Evolutionary conservation across 352 stramenopile genomes (phyloP).

Genomic region (Globisporangium ultimum): DNA sequence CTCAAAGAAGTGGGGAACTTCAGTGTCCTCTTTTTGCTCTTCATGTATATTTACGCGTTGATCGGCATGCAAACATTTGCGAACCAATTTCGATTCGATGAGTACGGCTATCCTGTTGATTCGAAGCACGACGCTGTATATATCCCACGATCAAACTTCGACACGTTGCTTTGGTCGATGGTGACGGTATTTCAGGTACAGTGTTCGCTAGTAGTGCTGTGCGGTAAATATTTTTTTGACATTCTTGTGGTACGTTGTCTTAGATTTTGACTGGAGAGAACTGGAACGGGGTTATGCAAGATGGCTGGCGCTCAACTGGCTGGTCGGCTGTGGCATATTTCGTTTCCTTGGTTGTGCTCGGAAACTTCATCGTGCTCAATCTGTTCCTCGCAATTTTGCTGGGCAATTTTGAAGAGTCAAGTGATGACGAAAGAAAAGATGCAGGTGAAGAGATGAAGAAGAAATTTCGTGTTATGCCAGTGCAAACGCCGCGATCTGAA

Average conservation of each 20-base stretch:
- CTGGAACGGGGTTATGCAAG: slow-evolving; percentile 91
- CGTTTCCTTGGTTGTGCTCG: slow-evolving; percentile 79
- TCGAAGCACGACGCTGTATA: slow-evolving; percentile 25
- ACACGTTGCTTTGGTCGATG: slow-evolving; percentile 63
- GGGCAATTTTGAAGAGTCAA: slow-evolving; percentile 80
- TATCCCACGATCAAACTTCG: slow-evolving; percentile 61
- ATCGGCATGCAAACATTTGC: slow-evolving; percentile 92
- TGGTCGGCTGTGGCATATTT: slow-evolving; percentile 74
- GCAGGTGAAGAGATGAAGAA: slow-evolving; percentile 36
- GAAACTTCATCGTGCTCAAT: slow-evolving; percentile 90
- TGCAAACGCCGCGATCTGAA: slow-evolving; percentile 15
- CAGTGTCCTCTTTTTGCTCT: slow-evolving; percentile 88
- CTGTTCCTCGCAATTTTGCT: slow-evolving; percentile 92
- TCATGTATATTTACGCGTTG: slow-evolving; percentile 92
- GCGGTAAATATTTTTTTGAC: not conserved
- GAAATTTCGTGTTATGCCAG: slow-evolving; percentile 22
- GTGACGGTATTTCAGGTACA: slow-evolving; percentile 69
- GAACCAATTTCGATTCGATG: slow-evolving; percentile 89
- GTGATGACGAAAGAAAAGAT: slow-evolving; percentile 44
- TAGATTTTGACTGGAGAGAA: slow-evolving; percentile 91
- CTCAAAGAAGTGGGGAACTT: slow-evolving; percentile 91
- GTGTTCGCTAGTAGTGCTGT: not conserved
- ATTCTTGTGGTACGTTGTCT: slow-evolving; percentile 17
- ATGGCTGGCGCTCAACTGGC: slow-evolving; percentile 71
- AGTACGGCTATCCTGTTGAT: slow-evolving; percentile 41